Evolutionary conservation across 1,284 basidiomycete species (phyloP).

Genomic region (Leccinum pallidistipes): DNA sequence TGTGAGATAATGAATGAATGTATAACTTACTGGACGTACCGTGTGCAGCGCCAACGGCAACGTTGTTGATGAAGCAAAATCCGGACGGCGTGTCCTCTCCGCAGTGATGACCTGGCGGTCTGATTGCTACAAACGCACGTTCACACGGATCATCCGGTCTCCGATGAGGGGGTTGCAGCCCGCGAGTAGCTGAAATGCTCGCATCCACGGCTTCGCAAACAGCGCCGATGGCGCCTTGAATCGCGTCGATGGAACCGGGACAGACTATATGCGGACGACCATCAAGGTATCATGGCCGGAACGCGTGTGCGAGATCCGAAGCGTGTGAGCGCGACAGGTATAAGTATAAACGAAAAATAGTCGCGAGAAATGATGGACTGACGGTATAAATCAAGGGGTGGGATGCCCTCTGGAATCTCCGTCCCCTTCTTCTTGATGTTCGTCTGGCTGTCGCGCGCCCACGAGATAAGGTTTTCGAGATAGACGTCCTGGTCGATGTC

Average conservation of each 20-base stretch:
- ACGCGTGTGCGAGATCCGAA: not conserved
- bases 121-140: no score
- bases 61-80: no score
- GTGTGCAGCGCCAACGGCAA: conserved; percentile 78
- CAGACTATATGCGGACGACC: conserved; percentile 51
- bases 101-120: no score
- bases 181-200: no score
- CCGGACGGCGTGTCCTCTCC: no score
- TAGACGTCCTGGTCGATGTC: no score
- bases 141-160: no score
- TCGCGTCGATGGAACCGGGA: conserved; percentile 66
- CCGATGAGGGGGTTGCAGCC: no score
- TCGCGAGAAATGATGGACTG: conserved; percentile 29
- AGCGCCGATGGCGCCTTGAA: conserved; percentile 48
- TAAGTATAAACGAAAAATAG: not conserved
- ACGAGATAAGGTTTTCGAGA: conserved; percentile 50
- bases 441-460: conserved; percentile 65
- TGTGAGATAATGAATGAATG: conserved; percentile 1
- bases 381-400: conserved; percentile 74
- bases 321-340: not conserved
- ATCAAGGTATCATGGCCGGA: not conserved
- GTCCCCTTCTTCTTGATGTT: conserved; percentile 69
- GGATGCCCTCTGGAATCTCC: conserved; percentile 75
- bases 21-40: conserved; percentile 45
- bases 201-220: no score